Conservation (phyloP, 1,139 yeast species). For the Saccharomyces uvarum region DNA sequence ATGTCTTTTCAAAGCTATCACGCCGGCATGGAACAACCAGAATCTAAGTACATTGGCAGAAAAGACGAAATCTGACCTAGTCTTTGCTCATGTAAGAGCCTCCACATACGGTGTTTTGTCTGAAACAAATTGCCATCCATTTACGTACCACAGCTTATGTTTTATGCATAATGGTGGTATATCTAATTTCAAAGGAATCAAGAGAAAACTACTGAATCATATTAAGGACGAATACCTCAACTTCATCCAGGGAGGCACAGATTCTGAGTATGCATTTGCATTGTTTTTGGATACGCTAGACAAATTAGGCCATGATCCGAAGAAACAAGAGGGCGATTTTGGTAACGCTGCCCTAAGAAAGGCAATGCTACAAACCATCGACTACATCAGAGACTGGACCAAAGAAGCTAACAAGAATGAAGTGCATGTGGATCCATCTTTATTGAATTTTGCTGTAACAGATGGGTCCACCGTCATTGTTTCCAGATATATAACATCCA, state of each 20-base stretch:
- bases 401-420: conserved; percentile 30
- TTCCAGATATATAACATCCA: conserved; percentile 80
- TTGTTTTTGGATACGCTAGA: conserved; percentile 70
- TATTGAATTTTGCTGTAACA: conserved; percentile 88
- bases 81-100: conserved; percentile 94
- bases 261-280: conserved; percentile 92
- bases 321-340: conserved; percentile 38
- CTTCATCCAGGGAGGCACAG: conserved; percentile 85
- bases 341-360: conserved; percentile 54
- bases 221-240: conserved; percentile 74
- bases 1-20: conserved; percentile 84
- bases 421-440: conserved; percentile 60
- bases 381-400: conserved; percentile 61
- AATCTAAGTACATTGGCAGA: conserved; percentile 78
- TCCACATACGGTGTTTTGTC: conserved; percentile 90
- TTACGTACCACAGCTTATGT: conserved; percentile 76
- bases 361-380: conserved; percentile 70
- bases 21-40: conserved; percentile 96
- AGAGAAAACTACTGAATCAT: conserved; percentile 62
- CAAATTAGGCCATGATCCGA: conserved; percentile 70
- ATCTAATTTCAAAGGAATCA: conserved; percentile 62
- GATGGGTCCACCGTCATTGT: conserved; percentile 88
- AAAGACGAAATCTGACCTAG: conserved; percentile 74
- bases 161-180: conserved; percentile 98
- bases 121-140: conserved; percentile 95